Conservation (phyloP, 2,329 filamentous ascomycete genomes). For the Fusarium dimerum region DNA sequence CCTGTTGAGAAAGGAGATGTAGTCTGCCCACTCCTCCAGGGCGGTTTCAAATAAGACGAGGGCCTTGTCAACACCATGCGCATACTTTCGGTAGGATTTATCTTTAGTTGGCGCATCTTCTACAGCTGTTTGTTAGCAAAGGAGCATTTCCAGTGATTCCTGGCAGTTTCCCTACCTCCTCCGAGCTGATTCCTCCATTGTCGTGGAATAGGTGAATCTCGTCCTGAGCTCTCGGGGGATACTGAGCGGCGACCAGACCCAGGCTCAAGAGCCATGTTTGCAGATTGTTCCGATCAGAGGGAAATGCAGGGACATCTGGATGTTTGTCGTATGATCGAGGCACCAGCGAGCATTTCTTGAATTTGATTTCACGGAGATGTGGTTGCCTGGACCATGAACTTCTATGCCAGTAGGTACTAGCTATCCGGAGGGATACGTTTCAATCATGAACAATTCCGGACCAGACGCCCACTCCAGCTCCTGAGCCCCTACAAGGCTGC, state of each 20-base stretch:
- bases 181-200: conserved; percentile 78
- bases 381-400: conserved; percentile 15
- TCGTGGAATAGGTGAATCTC: conserved; percentile 72
- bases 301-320: conserved; percentile 23
- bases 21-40: conserved; percentile 98
- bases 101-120: conserved; percentile 61
- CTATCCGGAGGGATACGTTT: conserved; percentile 32
- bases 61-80: conserved; percentile 81
- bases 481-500: conserved; percentile 7
- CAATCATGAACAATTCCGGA: conserved; percentile 10
- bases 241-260: conserved; percentile 56
- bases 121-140: conserved; percentile 29
- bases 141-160: not conserved
- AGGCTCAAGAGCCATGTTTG: conserved; percentile 65
- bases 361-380: conserved; percentile 5
- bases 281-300: conserved; percentile 21
- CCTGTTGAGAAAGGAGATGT: conserved; percentile 93
- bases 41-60: conserved; percentile 89
- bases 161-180: conserved; percentile 60
- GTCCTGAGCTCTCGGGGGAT: conserved; percentile 83
- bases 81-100: conserved; percentile 83
- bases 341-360: conserved; percentile 17
- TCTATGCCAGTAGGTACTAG: conserved; percentile 9
- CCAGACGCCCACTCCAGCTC: conserved; percentile 11
- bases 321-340: conserved; percentile 12